These are phyloP conservation scores for Capsella rubella DNA, from an alignment of 441 rosid species.

Conservation along the genomic window DNA sequence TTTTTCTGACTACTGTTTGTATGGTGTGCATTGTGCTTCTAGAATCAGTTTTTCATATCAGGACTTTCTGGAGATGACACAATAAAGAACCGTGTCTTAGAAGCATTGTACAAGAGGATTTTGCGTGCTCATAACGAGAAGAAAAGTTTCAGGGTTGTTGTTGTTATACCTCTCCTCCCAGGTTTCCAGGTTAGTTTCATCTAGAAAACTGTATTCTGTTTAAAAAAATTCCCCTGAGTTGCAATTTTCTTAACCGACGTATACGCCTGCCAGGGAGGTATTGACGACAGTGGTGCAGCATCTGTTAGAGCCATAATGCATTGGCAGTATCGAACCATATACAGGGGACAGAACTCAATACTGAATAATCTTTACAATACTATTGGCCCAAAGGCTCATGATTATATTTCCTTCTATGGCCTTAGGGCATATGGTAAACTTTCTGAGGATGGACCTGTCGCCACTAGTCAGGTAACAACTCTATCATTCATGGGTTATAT, in stretches of 20 bases:
- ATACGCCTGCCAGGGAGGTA: conserved; percentile 77
- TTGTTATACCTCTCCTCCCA: conserved; percentile 96
- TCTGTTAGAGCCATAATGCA: conserved; percentile 99
- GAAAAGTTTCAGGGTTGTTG: conserved; percentile 85
- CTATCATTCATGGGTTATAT: conserved; percentile 17
- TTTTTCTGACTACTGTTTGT: conserved; percentile 54
- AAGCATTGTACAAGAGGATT: conserved; percentile 86
- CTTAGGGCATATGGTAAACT: conserved; percentile 90
- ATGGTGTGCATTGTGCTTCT: conserved; percentile 59
- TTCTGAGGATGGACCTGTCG: conserved; percentile 86
- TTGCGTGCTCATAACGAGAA: conserved; percentile 85
- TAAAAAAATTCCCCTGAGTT: neutral
- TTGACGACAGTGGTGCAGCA: conserved; percentile 98
- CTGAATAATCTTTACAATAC: conserved; percentile 75
- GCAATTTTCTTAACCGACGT: conserved; percentile 25
- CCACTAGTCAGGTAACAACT: conserved; percentile 85
- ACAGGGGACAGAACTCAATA: conserved; percentile 89
- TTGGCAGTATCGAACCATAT: conserved; percentile 98
- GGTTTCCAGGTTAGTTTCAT: conserved; percentile 85
- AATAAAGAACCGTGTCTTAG: conserved; percentile 84
- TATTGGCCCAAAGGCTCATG: conserved; percentile 79
- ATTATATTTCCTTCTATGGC: conserved; percentile 95
- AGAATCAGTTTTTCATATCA: conserved; percentile 99
- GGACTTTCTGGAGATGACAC: conserved; percentile 96
- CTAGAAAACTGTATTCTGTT: conserved; percentile 10